Evolutionary conservation across 2,329 filamentous ascomycete species (phyloP).

Genomic region (Ophiostoma novo-ulmi): DNA sequence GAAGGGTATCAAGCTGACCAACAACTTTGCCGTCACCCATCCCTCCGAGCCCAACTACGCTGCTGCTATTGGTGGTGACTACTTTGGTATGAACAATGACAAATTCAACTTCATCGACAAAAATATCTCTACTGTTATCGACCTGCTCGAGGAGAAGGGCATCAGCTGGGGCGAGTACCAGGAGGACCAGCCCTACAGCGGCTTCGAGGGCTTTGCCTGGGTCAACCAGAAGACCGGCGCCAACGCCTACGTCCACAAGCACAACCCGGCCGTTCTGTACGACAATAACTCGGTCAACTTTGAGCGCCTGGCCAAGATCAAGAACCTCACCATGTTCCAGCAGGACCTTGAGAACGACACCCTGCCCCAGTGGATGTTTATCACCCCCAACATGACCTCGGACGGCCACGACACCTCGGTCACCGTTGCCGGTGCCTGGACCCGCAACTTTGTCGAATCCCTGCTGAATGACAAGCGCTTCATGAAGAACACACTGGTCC

Average conservation of each 20-base stretch:
- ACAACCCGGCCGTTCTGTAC: constrained; percentile 64
- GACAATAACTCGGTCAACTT: constrained; percentile 56
- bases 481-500: constrained; percentile 67
- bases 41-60: constrained; percentile 74
- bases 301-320: constrained; percentile 61
- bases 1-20: constrained; percentile 57
- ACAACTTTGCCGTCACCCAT: constrained; percentile 61
- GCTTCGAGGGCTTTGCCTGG: constrained; percentile 61
- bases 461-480: constrained; percentile 66
- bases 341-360: constrained; percentile 57
- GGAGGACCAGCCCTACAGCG: constrained; percentile 70
- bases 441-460: constrained; percentile 61
- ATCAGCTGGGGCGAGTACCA: constrained; percentile 70
- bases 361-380: constrained; percentile 68
- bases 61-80: constrained; percentile 62
- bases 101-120: constrained; percentile 52
- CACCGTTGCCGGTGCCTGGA: constrained; percentile 63
- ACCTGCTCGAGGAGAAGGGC: constrained; percentile 59
- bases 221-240: constrained; percentile 60
- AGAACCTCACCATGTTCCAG: constrained; percentile 67
- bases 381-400: constrained; percentile 69
- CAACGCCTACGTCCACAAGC: constrained; percentile 79
- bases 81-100: constrained; percentile 69
- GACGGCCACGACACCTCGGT: constrained; percentile 72
- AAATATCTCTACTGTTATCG: constrained; percentile 63